These are phyloP conservation scores for Trypanosoma cruzi DNA, from an alignment of 208 protist species.

Conservation along the genomic window DNA sequence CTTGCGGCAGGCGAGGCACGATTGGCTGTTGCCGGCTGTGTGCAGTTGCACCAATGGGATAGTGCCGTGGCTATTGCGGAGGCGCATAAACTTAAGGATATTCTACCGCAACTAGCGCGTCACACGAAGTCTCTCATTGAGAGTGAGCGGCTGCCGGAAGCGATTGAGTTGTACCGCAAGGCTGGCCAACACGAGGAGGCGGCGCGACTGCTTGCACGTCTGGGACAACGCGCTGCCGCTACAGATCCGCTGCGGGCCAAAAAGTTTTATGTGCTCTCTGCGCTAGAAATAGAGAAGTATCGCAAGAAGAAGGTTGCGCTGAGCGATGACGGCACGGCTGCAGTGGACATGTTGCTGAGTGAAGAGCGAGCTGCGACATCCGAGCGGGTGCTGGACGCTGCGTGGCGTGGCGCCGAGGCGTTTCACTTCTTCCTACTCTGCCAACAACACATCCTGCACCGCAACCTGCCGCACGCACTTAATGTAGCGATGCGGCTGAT, in stretches of 20 bases:
- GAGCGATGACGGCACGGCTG: constrained; percentile 57
- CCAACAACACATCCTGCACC: constrained; percentile 83
- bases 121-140: constrained; percentile 92
- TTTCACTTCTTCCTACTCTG: constrained; percentile 96
- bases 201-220: constrained; percentile 92
- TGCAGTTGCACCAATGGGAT: constrained; percentile 95
- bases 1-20: constrained; percentile 87
- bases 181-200: constrained; percentile 93
- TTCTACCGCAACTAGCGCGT: constrained; percentile 87
- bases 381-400: constrained; percentile 82
- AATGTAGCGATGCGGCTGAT: constrained; percentile 91
- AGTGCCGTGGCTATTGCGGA: constrained; percentile 92
- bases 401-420: constrained; percentile 95
- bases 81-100: constrained; percentile 89
- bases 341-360: constrained; percentile 75
- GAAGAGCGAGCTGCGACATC: constrained; percentile 62
- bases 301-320: constrained; percentile 71
- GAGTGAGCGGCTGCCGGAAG: constrained; percentile 88
- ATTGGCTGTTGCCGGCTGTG: constrained; percentile 94
- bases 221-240: constrained; percentile 70
- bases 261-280: constrained; percentile 96
- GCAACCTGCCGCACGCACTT: constrained; percentile 73
- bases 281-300: constrained; percentile 94
- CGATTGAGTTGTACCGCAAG: constrained; percentile 97
- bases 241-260: constrained; percentile 92